Evolutionary conservation across 2,329 filamentous ascomycete species (phyloP), one percentile per base, ranked within the genome.

Genomic region (Fusarium pininemorale): DNA sequence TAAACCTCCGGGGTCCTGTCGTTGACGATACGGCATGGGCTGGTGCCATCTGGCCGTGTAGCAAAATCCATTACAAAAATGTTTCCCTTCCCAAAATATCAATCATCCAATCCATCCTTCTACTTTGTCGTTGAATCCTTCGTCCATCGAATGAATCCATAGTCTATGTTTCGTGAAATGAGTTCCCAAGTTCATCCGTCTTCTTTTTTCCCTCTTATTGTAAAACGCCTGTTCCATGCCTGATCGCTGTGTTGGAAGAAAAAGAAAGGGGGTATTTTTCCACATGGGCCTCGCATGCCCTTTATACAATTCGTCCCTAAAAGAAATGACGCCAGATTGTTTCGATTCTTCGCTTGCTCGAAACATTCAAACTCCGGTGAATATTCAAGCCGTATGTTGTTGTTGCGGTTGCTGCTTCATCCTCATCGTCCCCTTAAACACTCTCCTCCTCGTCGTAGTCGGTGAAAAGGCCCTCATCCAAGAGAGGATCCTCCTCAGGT

Each of bases 401-500:
- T 66, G 28, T 54, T 61, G 37, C 32, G 32, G 32, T 47, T 66
- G 30, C 44, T 59, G 45, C 24, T 58, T 58, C 48, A 57, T 50
- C 22, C 47, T 57, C 42, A 47, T 53, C 55, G 45, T 41, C 55
- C 42, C 22, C 50, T 79, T 66, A 83, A 45, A 80, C 81, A 41
- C 75, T 77, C 56, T 82, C 76, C 26, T 81, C 79, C 56, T 79
- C 79, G 47, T 81, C 81, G 54, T 80, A 80, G 62, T 79, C 77
- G 37, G 80, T 74, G 39, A 82, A 77, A 30, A 78, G 66, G 22
- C 62, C 68, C 58, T 82, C 81, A 53, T 82, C 78, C 39, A 81
- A 70, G 26, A 82, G 73, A 9, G 80, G 78, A 26, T 82, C 82
- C 69, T 87, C 86, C 51, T 85, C 84, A 20, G 77, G 79, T 44